These are phyloP conservation scores for Sambucus nigra DNA, from an alignment of 129 eudicot genomes.

Conservation along the genomic window DNA sequence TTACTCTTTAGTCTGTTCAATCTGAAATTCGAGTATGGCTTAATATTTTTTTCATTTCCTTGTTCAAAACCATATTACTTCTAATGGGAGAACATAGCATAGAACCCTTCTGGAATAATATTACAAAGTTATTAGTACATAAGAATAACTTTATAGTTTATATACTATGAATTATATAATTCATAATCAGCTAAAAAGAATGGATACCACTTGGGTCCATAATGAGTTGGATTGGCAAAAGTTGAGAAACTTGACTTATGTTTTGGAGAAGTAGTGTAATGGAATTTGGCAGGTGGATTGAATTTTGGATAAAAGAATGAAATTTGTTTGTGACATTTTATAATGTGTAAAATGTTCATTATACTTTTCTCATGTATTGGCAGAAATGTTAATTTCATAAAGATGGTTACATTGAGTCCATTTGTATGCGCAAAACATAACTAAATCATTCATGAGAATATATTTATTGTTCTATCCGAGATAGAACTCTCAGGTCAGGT, in stretches of 20 bases:
- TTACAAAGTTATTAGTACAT: no score
- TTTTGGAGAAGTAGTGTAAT: not conserved
- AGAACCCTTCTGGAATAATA: no score
- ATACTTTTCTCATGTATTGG: not conserved
- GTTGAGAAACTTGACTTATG: not conserved
- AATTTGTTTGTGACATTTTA: not conserved
- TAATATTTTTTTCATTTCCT: not conserved
- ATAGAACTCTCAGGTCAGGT: no score
- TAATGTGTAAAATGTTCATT: not conserved
- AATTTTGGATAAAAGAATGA: not conserved
- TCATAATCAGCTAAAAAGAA: no score
- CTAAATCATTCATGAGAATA: no score
- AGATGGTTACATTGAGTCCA: no score
- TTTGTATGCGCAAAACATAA: no score
- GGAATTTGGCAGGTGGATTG: not conserved
- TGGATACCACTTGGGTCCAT: no score
- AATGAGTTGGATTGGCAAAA: not conserved
- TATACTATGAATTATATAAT: no score
- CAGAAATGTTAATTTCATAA: no score
- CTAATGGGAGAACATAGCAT: not conserved
- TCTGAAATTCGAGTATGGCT: not conserved
- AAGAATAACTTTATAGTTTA: no score
- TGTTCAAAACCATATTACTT: not conserved
- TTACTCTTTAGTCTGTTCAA: constrained; percentile 27
- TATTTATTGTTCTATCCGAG: no score